These are phyloP conservation scores for Fusarium brevicatenulatum DNA, from an alignment of 2,329 filamentous ascomycete species.

Conservation along the genomic window DNA sequence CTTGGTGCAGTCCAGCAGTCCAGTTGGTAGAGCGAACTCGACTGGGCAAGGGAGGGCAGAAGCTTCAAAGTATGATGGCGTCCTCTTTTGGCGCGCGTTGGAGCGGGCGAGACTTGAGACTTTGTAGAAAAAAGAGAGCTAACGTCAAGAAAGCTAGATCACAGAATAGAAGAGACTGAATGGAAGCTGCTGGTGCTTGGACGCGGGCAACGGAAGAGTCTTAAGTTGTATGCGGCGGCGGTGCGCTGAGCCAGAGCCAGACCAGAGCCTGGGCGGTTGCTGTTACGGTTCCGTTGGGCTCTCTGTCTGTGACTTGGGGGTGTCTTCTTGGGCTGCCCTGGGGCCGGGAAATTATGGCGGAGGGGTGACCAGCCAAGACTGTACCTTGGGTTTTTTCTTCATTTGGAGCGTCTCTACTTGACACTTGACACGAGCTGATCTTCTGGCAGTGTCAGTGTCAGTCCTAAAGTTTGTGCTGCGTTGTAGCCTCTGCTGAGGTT, in stretches of 20 bases:
- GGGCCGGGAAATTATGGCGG: constrained; percentile 45
- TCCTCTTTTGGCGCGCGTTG: constrained; percentile 23
- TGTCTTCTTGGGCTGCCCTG: constrained; percentile 29
- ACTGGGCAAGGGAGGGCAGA: constrained; percentile 28
- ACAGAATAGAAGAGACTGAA: constrained; percentile 19
- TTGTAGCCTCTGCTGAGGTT: constrained; percentile 1
- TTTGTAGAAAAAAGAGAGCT: constrained; percentile 27
- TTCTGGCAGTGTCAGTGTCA: constrained; percentile 20
- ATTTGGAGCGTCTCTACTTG: constrained; percentile 35
- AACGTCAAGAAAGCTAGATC: constrained; percentile 38
- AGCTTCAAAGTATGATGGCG: constrained; percentile 35
- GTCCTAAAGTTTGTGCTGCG: not conserved
- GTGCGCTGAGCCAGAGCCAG: constrained; percentile 17
- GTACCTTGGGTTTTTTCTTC: constrained; percentile 27
- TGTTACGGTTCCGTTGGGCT: constrained; percentile 17
- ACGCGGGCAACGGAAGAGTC: constrained; percentile 32
- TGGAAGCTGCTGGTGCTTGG: constrained; percentile 3
- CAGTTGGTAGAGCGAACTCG: constrained; percentile 1
- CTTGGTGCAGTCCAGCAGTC: not conserved
- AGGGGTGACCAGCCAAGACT: constrained; percentile 39
- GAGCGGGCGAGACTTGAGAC: constrained; percentile 39
- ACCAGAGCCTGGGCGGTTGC: constrained; percentile 15
- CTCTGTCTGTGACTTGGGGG: constrained; percentile 3
- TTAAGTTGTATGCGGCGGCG: constrained; percentile 29
- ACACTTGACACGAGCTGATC: constrained; percentile 32